Evolutionary conservation across 306 rosid genomes (phyloP).

Genomic region (Vigna mungo): DNA sequence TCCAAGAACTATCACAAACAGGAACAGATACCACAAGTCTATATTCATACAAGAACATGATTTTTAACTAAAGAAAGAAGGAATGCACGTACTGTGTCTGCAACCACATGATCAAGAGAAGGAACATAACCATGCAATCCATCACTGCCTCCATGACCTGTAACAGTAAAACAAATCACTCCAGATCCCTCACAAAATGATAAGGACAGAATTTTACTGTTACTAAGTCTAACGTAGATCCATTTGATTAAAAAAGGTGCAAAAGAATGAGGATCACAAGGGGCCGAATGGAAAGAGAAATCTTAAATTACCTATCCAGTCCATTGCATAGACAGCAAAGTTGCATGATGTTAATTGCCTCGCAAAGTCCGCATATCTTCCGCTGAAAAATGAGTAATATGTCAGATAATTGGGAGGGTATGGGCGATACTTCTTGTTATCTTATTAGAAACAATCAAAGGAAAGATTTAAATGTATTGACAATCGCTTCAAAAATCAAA

Average conservation of each 20-base stretch:
- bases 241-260: not conserved
- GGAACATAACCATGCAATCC: constrained; percentile 99
- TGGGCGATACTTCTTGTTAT: not conserved
- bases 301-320: constrained; percentile 82
- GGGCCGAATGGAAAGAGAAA: constrained; percentile 10
- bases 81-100: constrained; percentile 80
- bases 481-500: not conserved
- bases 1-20: not conserved
- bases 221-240: not conserved
- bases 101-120: constrained; percentile 95
- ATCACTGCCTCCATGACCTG: constrained; percentile 99
- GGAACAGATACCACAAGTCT: not conserved
- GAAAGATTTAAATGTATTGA: constrained; percentile 7
- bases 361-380: constrained; percentile 91
- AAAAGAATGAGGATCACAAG: not conserved
- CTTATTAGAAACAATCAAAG: constrained; percentile 14
- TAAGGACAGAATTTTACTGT: not conserved
- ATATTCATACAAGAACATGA: not conserved
- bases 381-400: constrained; percentile 66
- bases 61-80: not conserved
- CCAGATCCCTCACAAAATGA: constrained; percentile 4
- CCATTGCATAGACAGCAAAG: constrained; percentile 98
- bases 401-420: constrained; percentile 21
- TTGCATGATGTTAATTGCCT: constrained; percentile 74
- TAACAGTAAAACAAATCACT: constrained; percentile 34